Evolutionary conservation across 2,329 filamentous ascomycete species (phyloP), one percentile per base, ranked within the genome.

Genomic region (Xylaria sp.): DNA sequence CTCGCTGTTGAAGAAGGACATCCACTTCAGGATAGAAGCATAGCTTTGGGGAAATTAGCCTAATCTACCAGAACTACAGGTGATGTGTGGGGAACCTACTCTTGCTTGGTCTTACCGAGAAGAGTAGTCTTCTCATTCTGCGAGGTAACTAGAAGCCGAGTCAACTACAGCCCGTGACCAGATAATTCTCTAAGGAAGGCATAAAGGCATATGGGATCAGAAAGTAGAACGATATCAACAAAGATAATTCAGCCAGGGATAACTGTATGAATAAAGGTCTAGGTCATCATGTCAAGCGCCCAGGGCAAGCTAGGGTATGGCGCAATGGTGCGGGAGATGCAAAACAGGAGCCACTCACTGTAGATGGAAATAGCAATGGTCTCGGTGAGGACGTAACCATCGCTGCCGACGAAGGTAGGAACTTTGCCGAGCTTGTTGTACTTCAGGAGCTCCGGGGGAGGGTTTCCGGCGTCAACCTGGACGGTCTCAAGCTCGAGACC

Each of bases 121-220:
- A 99, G 93, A 72, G 93, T 96, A 74, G 95, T 99, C 90, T 98
- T 98, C 90, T 98, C 95, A 81, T 99, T 99, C 85, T 99, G 95
- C 73, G 95, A 98, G 75, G 95, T 93, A 78, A 99, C 95, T 98
- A 65, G 64, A 62, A 69, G 38, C 57, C 46, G 59, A 55, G 61
- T 63, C 60, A 58, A 67, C 54, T 71, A 71, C 73, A 70, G 75
- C 71, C 69, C 65, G 33, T 41, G 17, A 67, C 11, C 44, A 48
- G 37, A 10, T 40, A 38, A 48, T 67, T 63, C 65, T 63, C 67
- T 47, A 66, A 64, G 59, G 46, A 62, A 67, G 62, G 66, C 63
- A 59, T 44, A 54, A 68, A 62, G 65, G 70, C 70, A 65, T 71
- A 73, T 68, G 72, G 77, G 77, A 80, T 93, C 89, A 92, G 89